Evolutionary conservation across 768 basidiomycete species (phyloP).

Genomic region (Boletus reticuloceps): DNA sequence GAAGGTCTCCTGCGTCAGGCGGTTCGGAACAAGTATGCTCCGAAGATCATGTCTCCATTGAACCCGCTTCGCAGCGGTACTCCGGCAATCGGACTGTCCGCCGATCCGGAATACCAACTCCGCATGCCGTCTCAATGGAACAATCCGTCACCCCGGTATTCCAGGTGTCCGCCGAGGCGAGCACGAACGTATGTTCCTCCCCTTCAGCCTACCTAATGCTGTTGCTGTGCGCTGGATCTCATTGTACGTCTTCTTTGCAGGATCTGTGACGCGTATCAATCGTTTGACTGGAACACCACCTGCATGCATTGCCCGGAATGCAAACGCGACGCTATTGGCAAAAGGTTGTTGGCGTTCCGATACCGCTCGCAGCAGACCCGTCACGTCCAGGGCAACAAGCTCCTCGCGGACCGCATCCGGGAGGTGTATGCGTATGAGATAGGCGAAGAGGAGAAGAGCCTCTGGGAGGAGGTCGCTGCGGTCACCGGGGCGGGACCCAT

Average conservation of each 20-base stretch:
- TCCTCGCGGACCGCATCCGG: slow-evolving; percentile 7
- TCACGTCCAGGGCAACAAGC: slow-evolving; percentile 8
- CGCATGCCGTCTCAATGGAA: slow-evolving; percentile 25
- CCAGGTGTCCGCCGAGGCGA: slow-evolving; percentile 12
- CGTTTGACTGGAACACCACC: slow-evolving; percentile 16
- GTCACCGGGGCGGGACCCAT: slow-evolving; percentile 15
- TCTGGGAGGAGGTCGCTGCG: slow-evolving; percentile 30
- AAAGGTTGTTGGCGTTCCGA: slow-evolving; percentile 22
- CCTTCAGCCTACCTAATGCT: not conserved
- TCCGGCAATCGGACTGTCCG: slow-evolving; percentile 10
- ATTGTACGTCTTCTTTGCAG: slow-evolving; percentile 8
- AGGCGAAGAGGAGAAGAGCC: slow-evolving; percentile 26
- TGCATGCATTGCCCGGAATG: slow-evolving; percentile 30
- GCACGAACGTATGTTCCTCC: slow-evolving; percentile 26
- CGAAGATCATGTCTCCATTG: slow-evolving; percentile 30
- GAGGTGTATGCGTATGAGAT: slow-evolving; percentile 19
- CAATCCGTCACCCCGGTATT: slow-evolving; percentile 22
- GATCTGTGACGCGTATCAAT: slow-evolving; percentile 24
- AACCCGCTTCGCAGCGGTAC: slow-evolving; percentile 28
- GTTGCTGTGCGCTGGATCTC: slow-evolving; percentile 1
- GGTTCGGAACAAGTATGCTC: slow-evolving; percentile 22
- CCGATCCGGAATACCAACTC: slow-evolving; percentile 13
- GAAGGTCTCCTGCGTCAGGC: slow-evolving; percentile 26
- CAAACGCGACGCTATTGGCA: slow-evolving; percentile 26
- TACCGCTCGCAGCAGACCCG: slow-evolving; percentile 11